Base-by-base conservation (phyloP, 306 rosid genomes). In the Cicer judaicum region DNA sequence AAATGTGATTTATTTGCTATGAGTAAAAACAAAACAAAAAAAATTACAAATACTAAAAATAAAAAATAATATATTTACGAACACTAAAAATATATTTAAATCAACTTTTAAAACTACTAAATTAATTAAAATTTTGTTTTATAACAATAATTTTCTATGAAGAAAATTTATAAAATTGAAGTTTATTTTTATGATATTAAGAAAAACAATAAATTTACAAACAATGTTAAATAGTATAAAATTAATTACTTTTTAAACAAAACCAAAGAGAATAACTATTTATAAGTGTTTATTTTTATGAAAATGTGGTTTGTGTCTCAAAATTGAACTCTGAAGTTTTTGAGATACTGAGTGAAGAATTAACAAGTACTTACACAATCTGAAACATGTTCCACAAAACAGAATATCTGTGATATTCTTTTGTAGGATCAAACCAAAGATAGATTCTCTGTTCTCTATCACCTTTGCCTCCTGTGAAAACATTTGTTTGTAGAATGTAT, bases 381-480 rank as follows among this genome's bases (percentile, higher is more conserved):
- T 77, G 89, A 18, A 81, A 64, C 61, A 82, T 6, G 79, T 93
- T 93, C 98, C 98, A 93, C 18, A 93, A 89, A 36, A 93, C 81
- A 10, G 98, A 78, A 84, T 93, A 93, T 80, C 93, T 82, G 72
- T 93, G 98, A 80, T 42, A 93, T 2, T 55, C 87, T 62, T 56
- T 75, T n/a, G 96, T 86, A 5, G 98, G 98, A 73, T 93, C 98
- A 73, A 93, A 93, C 98, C 98, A 93, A 9, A 93, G 96, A 72
- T 81, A 91, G 72, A 93, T 89, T 86, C 98, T 88, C 12, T 93
- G 98, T 44, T 93, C 98, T 79, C 93, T 84, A 76, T 93, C 81
- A 16, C 98, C 97, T 40, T 93, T 84, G 0, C 98, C 97, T 34
- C 97, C 96, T 0, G 97, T 91, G 89, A 91, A 93, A 75, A 93